phyloP scores from a whole-genome alignment of 345 rosid genomes.

The Acer negundo region DNA sequence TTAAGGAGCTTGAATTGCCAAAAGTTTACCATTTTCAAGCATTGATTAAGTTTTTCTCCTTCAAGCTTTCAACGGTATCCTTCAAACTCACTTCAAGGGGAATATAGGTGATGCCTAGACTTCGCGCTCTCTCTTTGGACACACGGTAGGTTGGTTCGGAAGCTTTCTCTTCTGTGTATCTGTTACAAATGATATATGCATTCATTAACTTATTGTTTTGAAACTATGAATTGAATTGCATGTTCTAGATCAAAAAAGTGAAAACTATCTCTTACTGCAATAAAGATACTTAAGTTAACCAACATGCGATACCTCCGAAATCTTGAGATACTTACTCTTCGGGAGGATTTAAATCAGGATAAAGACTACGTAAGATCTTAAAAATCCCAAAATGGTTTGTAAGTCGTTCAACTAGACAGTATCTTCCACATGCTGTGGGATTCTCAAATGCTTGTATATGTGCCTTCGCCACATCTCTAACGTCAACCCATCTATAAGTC shows the following conservation, averaged over 20 bases:
- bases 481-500: conserved; percentile 41
- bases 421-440: conserved; percentile 49
- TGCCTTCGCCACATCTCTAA: conserved; percentile 51
- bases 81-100: conserved; percentile 39
- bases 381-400: not conserved
- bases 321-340: conserved; percentile 25
- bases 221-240: too few relatives aligned
- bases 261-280: too few relatives aligned
- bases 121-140: conserved; percentile 44
- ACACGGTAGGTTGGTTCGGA: conserved; percentile 24
- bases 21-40: not conserved
- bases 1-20: not conserved
- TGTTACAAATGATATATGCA: too few relatives aligned
- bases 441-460: conserved; percentile 57
- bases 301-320: too few relatives aligned
- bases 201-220: too few relatives aligned
- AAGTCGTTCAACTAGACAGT: conserved; percentile 33
- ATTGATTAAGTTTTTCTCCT: conserved; percentile 36
- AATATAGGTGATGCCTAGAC: conserved; percentile 36
- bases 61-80: conserved; percentile 58
- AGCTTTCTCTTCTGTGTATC: too few relatives aligned
- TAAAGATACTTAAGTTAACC: too few relatives aligned
- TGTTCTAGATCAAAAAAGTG: too few relatives aligned
- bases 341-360: not conserved
- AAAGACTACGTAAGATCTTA: conserved; percentile 19